A percentile compares a stretch with the other conserved stretches of the same genome.
These are phyloP conservation scores for Eucalyptus tenuipes DNA, from an alignment of 345 rosid species.

Conservation along the genomic window DNA sequence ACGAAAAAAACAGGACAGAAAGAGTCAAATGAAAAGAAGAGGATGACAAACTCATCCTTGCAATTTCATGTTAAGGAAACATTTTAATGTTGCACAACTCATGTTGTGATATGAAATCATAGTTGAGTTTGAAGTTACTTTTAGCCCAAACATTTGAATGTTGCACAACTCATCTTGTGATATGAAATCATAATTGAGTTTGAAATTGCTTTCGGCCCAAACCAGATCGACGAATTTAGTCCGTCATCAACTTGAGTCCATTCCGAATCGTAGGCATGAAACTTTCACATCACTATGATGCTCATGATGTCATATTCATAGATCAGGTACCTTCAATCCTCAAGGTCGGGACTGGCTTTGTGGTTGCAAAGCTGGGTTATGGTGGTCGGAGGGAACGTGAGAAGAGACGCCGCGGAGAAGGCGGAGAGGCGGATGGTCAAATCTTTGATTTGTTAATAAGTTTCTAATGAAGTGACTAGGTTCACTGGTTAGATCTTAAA, in stretches of 20 bases:
- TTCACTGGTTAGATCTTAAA: background rate
- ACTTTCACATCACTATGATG: background rate
- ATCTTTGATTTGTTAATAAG: background rate
- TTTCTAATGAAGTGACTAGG: background rate
- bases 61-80: no score
- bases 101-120: no score
- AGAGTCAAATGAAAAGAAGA: background rate
- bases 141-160: no score
- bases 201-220: background rate
- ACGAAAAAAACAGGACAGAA: background rate
- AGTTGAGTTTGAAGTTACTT: no score
- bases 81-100: no score
- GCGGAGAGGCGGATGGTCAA: background rate
- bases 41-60: background rate
- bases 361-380: background rate
- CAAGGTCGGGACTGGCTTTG: background rate
- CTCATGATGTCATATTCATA: no score
- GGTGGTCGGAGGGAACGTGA: background rate
- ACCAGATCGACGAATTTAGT: background rate
- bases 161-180: background rate
- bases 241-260: background rate
- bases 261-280: background rate
- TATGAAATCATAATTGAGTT: background rate
- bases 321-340: background rate
- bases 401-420: constrained; percentile 1